These are phyloP conservation scores for Aureobasidium sp. DNA, from an alignment of 2,329 filamentous ascomycete species.

Conservation along the genomic window DNA sequence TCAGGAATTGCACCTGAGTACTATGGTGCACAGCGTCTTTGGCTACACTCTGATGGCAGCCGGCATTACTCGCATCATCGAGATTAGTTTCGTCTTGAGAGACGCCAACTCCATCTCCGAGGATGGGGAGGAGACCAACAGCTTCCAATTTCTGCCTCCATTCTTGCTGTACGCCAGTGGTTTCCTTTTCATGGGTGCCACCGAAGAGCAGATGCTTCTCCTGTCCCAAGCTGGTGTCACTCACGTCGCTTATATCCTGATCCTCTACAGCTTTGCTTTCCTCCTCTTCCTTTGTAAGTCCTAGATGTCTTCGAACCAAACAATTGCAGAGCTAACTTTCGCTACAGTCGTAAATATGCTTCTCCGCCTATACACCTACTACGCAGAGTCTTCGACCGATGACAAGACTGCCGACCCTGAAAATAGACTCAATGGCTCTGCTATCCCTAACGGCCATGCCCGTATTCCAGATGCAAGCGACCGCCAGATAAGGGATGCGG, in stretches of 20 bases:
- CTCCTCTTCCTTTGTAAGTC: constrained; percentile 73
- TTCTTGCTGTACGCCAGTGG: constrained; percentile 77
- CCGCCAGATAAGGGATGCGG: constrained; percentile 63
- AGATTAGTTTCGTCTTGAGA: constrained; percentile 78
- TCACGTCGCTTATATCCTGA: constrained; percentile 85
- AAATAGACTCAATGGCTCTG: constrained; percentile 21
- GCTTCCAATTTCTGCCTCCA: constrained; percentile 36
- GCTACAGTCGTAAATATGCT: constrained; percentile 72
- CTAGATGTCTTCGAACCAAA: neutral
- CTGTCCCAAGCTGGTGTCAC: constrained; percentile 67
- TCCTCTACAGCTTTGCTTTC: constrained; percentile 84
- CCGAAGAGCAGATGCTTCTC: constrained; percentile 87
- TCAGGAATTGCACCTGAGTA: constrained; percentile 74
- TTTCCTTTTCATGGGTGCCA: constrained; percentile 96
- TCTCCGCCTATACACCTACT: constrained; percentile 70
- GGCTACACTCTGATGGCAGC: constrained; percentile 93
- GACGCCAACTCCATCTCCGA: constrained; percentile 47
- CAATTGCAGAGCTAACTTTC: neutral
- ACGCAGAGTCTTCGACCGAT: constrained; percentile 38
- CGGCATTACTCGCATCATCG: constrained; percentile 74
- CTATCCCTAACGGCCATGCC: constrained; percentile 37
- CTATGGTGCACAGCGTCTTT: constrained; percentile 80
- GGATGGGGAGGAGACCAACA: constrained; percentile 35
- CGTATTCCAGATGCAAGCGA: constrained; percentile 35
- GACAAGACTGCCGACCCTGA: constrained; percentile 29